A percentile compares a stretch with the other conserved stretches of the same genome.
These are phyloP conservation scores for Drechslerella coelobrocha DNA, from an alignment of 2,329 filamentous ascomycete species.

Conservation along the genomic window DNA sequence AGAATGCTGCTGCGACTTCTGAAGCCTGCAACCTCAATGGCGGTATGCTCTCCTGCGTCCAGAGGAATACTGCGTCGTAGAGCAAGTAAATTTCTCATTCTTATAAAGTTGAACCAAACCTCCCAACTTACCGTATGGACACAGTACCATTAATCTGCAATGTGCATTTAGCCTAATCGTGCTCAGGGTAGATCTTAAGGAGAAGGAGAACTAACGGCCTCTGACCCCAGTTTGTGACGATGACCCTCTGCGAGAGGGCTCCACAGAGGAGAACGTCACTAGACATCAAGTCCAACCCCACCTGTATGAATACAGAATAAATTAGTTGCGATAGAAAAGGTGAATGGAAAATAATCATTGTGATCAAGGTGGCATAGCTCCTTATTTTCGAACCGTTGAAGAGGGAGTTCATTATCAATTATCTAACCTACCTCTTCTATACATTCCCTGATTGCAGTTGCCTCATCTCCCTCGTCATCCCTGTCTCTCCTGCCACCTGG, in stretches of 20 bases:
- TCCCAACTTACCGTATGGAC: slow-evolving; percentile 59
- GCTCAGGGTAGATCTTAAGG: not conserved
- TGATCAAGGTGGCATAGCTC: too few relatives aligned
- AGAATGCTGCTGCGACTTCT: slow-evolving; percentile 73
- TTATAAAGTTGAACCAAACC: too few relatives aligned
- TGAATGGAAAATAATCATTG: too few relatives aligned
- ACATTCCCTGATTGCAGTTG: slow-evolving; percentile 70
- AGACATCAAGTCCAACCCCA: slow-evolving; percentile 57
- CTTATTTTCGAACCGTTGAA: not conserved
- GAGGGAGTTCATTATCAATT: slow-evolving; percentile 4
- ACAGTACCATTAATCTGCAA: slow-evolving; percentile 70
- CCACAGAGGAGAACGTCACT: slow-evolving; percentile 35
- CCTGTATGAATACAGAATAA: slow-evolving; percentile 38
- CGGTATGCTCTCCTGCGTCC: slow-evolving; percentile 66
- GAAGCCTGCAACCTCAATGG: slow-evolving; percentile 69
- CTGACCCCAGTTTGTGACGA: slow-evolving; percentile 72
- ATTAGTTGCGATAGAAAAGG: slow-evolving; percentile 11
- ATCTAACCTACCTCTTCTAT: slow-evolving; percentile 66
- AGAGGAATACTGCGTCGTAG: slow-evolving; percentile 66
- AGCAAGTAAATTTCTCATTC: not conserved
- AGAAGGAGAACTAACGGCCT: slow-evolving; percentile 62
- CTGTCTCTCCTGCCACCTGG: slow-evolving; percentile 73
- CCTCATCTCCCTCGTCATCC: slow-evolving; percentile 68
- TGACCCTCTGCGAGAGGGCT: slow-evolving; percentile 40
- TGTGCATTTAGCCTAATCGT: slow-evolving; percentile 11